Conservation (phyloP, 352 stramenopile species). For the Pythium aristosporum region DNA sequence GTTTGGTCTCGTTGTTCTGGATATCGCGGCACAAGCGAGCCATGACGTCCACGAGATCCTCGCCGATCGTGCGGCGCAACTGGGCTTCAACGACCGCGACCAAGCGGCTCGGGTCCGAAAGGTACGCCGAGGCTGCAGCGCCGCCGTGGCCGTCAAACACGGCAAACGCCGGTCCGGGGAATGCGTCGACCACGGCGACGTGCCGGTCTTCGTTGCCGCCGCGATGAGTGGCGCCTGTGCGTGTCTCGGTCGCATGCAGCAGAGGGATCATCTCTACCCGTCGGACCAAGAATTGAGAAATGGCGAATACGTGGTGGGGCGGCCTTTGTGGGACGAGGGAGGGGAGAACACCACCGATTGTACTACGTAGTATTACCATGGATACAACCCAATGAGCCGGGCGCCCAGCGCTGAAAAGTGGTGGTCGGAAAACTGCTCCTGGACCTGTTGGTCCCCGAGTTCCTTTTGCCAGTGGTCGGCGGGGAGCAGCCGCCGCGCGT, state of each 20-base stretch:
- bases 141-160: constrained; percentile 67
- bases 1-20: not conserved
- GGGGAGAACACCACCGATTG: not conserved
- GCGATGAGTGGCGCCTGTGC: constrained; percentile 11
- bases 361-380: constrained; percentile 38
- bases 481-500: constrained; percentile 57
- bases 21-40: constrained; percentile 20
- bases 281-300: not conserved
- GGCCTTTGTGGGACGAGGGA: not conserved
- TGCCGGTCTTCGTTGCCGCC: constrained; percentile 57
- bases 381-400: constrained; percentile 60
- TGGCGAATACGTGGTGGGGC: not conserved
- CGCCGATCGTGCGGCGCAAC: constrained; percentile 33
- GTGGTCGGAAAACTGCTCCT: constrained; percentile 63
- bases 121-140: constrained; percentile 47
- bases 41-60: constrained; percentile 27
- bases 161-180: constrained; percentile 53
- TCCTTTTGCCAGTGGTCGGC: constrained; percentile 80
- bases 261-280: constrained; percentile 27
- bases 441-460: constrained; percentile 48
- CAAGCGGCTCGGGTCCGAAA: constrained; percentile 34
- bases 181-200: constrained; percentile 26
- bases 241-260: constrained; percentile 54
- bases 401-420: constrained; percentile 62
- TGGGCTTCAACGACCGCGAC: constrained; percentile 34